Base-by-base conservation (phyloP, 2,329 filamentous ascomycete species). In the Phialophora macrospora region DNA sequence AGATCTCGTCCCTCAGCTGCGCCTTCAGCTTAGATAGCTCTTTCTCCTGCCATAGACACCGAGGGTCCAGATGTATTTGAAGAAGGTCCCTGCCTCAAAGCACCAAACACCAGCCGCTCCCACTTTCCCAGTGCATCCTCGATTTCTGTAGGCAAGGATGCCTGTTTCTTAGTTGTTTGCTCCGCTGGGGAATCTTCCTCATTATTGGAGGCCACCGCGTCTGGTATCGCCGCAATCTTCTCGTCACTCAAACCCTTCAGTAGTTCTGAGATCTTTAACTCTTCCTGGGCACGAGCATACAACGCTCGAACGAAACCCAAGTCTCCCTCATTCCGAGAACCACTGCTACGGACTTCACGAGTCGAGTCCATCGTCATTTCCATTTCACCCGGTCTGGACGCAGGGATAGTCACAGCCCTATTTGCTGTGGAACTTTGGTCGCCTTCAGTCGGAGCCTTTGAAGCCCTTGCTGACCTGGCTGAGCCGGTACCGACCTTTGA, bases 211-310 rank as follows among this genome's bases (percentile, higher is more conserved):
- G 30, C 22, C 22, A 7, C 7, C 32, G 34, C 26, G 24, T 64
- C 55, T 28, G 54, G 38, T 7, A 59, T 26, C 9, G 30, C 55
- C 14, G 64, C 67, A 12, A 73, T 44, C 46, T 60, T 66, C 51
- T 66, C 57, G 38, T 73, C 71, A 38, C 68, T 64, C 49, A 73
- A 9, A 2, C 30, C 60, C 52, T 69, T 70, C 52, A 73, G 41
- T 44, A 73, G 54, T 30, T 67, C 63, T 4, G 61, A 48, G 30
- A 70, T 63, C n/a, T 60, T 66, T 9, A 73, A 51, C 11, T 73
- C 67, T 32, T 20, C 17, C 34, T 63, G 66, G 4, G 70, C 70
- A 11, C 61, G 58, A 11, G 63, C 60, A 48, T 65, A 62, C 1
- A 70, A 54, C 30, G 55, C 64, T 6, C 52, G 30, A 5, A 69